These are phyloP conservation scores for Erythrophleum fordii DNA, from an alignment of 306 rosid genomes.

Conservation along the genomic window DNA sequence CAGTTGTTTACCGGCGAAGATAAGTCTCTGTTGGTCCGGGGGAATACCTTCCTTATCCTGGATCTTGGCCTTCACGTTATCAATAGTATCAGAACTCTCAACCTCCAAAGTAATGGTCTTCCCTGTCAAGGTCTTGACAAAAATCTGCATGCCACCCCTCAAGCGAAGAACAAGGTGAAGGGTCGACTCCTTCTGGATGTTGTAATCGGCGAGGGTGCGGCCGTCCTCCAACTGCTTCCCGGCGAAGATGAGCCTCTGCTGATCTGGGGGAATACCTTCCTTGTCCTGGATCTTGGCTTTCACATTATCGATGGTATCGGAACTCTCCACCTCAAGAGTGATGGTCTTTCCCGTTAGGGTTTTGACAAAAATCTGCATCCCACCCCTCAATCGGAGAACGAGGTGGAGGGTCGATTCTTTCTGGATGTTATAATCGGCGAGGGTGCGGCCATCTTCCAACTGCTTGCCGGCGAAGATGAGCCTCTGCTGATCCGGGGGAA, in stretches of 20 bases:
- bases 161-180: slow-evolving; percentile 52
- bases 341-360: slow-evolving; percentile 48
- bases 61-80: slow-evolving; percentile 53
- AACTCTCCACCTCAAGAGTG: slow-evolving; percentile 50
- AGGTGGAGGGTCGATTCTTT: slow-evolving; percentile 51
- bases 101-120: slow-evolving; percentile 52
- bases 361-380: slow-evolving; percentile 55
- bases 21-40: slow-evolving; percentile 1
- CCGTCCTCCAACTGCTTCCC: slow-evolving; percentile 53
- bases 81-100: slow-evolving; percentile 56
- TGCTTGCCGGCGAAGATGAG: slow-evolving; percentile 30
- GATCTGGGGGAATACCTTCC: slow-evolving; percentile 14
- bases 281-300: slow-evolving; percentile 54
- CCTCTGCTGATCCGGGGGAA: not conserved
- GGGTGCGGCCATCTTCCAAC: slow-evolving; percentile 47
- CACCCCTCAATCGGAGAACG: slow-evolving; percentile 48
- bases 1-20: slow-evolving; percentile 36
- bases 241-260: slow-evolving; percentile 18
- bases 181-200: slow-evolving; percentile 56
- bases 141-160: slow-evolving; percentile 54
- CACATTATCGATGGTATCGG: slow-evolving; percentile 51
- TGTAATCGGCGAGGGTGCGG: slow-evolving; percentile 47
- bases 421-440: slow-evolving; percentile 54
- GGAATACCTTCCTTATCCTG: slow-evolving; percentile 38
- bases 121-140: slow-evolving; percentile 47